These are phyloP conservation scores for Xylariaceae sp. DNA, from an alignment of 2,329 filamentous ascomycete species.

Conservation along the genomic window DNA sequence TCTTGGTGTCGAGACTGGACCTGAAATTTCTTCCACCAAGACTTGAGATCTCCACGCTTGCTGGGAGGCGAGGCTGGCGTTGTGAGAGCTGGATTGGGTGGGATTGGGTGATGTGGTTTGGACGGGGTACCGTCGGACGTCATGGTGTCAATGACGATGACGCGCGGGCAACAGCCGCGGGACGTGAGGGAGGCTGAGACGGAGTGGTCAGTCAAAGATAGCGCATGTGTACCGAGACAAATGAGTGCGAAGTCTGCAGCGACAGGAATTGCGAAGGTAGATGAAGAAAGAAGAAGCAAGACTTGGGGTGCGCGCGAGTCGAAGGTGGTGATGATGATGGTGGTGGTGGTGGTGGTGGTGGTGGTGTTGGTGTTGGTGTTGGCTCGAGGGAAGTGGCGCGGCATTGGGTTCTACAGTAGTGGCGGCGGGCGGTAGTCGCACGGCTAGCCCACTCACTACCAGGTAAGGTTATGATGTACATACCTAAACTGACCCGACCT, in stretches of 20 bases:
- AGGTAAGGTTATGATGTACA: too few relatives aligned
- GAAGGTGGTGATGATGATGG: constrained; percentile 6
- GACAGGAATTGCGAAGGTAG: too few relatives aligned
- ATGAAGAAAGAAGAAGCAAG: too few relatives aligned
- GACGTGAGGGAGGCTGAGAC: constrained; percentile 18
- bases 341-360: neutral
- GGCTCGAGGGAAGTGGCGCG: neutral
- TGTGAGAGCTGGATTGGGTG: constrained; percentile 27
- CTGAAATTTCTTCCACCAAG: constrained; percentile 98
- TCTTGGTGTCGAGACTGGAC: constrained; percentile 57
- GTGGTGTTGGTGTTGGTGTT: neutral
- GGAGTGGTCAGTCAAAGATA: too few relatives aligned
- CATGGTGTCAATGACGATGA: constrained; percentile 33
- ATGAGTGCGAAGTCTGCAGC: too few relatives aligned
- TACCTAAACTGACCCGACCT: too few relatives aligned
- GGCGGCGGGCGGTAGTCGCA: neutral
- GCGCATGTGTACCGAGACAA: too few relatives aligned
- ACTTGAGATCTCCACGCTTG: constrained; percentile 76
- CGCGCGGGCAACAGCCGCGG: constrained; percentile 29
- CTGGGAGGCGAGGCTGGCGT: constrained; percentile 67
- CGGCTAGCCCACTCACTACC: neutral
- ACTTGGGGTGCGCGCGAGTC: constrained; percentile 7
- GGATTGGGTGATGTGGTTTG: constrained; percentile 25
- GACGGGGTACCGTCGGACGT: constrained; percentile 30
- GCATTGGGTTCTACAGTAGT: neutral